Evolutionary conservation across 2,329 filamentous ascomycete species (phyloP).

Genomic region (Sarocladium strictum): DNA sequence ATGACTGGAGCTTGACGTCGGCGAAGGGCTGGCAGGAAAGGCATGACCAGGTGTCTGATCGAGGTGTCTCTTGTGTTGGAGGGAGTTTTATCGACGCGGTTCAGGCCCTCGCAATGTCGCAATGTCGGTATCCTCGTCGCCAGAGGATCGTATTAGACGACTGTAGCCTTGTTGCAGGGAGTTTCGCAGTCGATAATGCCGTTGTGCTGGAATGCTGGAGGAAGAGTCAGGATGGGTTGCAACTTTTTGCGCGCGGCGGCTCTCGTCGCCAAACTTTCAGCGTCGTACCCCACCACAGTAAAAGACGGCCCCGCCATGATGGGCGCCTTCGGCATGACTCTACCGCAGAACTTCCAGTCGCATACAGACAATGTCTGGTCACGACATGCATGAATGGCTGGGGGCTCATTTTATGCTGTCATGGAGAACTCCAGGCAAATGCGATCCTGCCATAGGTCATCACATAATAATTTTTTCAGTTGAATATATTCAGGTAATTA

Average conservation of each 20-base stretch:
- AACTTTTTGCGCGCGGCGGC: slow-evolving; percentile 8
- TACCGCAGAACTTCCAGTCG: not conserved
- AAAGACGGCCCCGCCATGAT: slow-evolving; percentile 3
- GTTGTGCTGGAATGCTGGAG: not conserved
- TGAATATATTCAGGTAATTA: too few species aligned
- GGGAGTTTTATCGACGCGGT: not conserved
- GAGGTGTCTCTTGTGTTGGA: not conserved
- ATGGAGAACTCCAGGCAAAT: too few species aligned
- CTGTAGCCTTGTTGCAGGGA: not conserved
- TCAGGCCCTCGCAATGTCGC: not conserved
- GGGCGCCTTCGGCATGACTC: not conserved
- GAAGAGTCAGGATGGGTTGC: not conserved
- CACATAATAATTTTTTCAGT: too few species aligned
- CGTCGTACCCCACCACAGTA: slow-evolving; percentile 8
- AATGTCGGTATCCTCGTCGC: not conserved
- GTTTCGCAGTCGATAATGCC: not conserved
- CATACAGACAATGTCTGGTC: too few species aligned
- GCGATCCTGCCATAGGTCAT: too few species aligned
- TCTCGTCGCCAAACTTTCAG: slow-evolving; percentile 5
- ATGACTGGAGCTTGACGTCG: slow-evolving; percentile 8
- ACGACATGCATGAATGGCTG: too few species aligned
- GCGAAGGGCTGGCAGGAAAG: not conserved
- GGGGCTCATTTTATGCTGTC: too few species aligned
- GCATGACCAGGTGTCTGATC: not conserved
- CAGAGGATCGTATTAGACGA: not conserved